phyloP scores from a whole-genome alignment of 2,329 filamentous ascomycete species.

The Ascochyta fabae region DNA sequence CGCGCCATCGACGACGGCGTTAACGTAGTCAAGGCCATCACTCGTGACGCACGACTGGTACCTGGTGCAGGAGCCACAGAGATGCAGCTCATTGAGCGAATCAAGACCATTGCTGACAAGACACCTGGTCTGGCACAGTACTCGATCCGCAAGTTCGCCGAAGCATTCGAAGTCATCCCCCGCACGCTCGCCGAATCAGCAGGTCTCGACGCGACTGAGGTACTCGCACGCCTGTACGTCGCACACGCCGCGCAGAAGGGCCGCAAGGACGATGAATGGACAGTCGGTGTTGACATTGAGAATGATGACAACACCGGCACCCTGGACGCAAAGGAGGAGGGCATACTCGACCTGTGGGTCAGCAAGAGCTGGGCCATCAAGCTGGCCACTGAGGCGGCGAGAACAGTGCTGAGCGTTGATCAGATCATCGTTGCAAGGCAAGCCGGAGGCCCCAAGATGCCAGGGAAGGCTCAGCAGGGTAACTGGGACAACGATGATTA shows the following conservation, averaged over 20 bases:
- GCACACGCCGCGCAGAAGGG: constrained; percentile 72
- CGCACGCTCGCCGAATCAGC: constrained; percentile 93
- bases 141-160: constrained; percentile 95
- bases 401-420: constrained; percentile 94
- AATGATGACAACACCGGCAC: constrained; percentile 81
- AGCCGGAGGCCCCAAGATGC: constrained; percentile 95
- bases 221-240: constrained; percentile 88
- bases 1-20: constrained; percentile 97
- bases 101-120: constrained; percentile 88
- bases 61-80: constrained; percentile 95
- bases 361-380: constrained; percentile 97
- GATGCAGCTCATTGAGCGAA: constrained; percentile 89
- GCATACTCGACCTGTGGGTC: constrained; percentile 89
- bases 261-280: constrained; percentile 75
- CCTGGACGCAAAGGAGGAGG: constrained; percentile 83
- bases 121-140: constrained; percentile 93
- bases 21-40: constrained; percentile 98
- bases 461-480: constrained; percentile 78
- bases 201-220: constrained; percentile 95
- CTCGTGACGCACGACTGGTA: constrained; percentile 87
- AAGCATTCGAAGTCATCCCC: constrained; percentile 97
- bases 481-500: constrained; percentile 71
- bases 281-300: constrained; percentile 93
- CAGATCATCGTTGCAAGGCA: constrained; percentile 99
- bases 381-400: constrained; percentile 90